Evolutionary conservation across 768 basidiomycete species (phyloP).

Genomic region (Galerina marginata): DNA sequence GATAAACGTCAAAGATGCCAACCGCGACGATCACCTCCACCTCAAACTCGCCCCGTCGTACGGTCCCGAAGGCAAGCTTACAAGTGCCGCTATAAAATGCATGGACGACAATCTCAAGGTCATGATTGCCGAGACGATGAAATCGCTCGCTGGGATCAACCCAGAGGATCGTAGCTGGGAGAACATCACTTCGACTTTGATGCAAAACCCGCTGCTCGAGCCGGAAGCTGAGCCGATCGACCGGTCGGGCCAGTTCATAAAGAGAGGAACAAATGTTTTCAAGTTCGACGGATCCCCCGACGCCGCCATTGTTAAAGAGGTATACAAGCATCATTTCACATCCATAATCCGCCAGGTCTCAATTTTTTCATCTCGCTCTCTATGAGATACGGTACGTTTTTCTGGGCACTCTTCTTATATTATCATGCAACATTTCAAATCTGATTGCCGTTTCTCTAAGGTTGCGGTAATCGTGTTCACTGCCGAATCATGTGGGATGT

Average conservation of each 20-base stretch:
- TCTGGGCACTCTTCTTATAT: no score
- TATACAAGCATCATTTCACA: no score
- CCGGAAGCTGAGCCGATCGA: no score
- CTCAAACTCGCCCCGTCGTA: background rate
- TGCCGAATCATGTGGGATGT: no score
- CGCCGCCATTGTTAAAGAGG: background rate
- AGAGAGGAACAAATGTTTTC: background rate
- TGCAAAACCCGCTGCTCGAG: background rate
- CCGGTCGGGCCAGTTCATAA: background rate
- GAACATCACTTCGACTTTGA: background rate
- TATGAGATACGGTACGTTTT: no score
- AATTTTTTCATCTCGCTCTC: no score
- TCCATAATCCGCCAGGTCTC: no score
- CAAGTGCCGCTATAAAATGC: background rate
- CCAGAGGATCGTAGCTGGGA: background rate
- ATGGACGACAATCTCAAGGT: conserved; percentile 2
- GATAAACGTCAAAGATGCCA: background rate
- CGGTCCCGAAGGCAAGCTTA: background rate
- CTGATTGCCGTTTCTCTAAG: no score
- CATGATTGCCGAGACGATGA: background rate
- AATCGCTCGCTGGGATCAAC: background rate
- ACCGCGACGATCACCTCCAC: background rate
- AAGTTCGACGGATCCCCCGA: background rate
- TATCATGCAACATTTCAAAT: no score
- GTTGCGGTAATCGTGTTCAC: no score